Evolutionary conservation across 1,284 basidiomycete genomes (phyloP).

Genomic region (Rhodotorula sp.): DNA sequence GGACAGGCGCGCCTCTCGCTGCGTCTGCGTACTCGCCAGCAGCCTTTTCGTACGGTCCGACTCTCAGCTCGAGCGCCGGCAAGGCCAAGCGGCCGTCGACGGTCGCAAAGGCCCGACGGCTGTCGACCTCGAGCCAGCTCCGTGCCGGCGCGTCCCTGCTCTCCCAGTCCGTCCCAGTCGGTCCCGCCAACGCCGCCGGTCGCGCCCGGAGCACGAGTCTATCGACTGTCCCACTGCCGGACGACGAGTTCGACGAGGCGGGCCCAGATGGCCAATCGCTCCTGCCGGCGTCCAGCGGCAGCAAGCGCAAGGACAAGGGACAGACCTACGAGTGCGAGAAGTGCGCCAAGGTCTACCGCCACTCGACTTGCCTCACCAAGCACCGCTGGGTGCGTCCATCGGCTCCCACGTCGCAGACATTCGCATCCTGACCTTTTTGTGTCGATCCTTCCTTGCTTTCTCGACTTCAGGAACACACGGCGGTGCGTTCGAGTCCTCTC

Average conservation of each 20-base stretch:
- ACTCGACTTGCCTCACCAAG: conserved; percentile 36
- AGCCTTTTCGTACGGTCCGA: background rate
- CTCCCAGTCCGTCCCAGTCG: conserved; percentile 4
- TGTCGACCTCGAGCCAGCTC: conserved; percentile 7
- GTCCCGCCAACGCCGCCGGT: background rate
- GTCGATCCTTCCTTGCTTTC: background rate
- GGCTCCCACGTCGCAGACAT: too few relatives aligned
- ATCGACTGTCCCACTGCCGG: background rate
- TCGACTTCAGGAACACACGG: conserved; percentile 17
- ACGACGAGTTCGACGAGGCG: background rate
- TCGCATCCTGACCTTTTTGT: background rate
- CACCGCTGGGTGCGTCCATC: conserved; percentile 36
- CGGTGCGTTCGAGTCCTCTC: conserved; percentile 9
- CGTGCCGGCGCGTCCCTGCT: background rate
- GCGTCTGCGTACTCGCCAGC: conserved; percentile 2
- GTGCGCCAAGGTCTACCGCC: conserved; percentile 37
- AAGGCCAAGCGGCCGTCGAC: conserved; percentile 24
- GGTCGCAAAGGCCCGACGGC: conserved; percentile 14
- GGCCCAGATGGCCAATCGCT: background rate
- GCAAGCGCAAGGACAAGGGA: conserved; percentile 11
- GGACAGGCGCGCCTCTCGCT: background rate
- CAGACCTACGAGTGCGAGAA: conserved; percentile 32
- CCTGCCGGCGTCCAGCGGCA: background rate
- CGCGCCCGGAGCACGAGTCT: conserved; percentile 10
- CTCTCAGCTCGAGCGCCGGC: conserved; percentile 21